A percentile compares a stretch with the other conserved stretches of the same genome.
Conservation (phyloP, 805 yeast species). For the Metschnikowia continentalis region DNA sequence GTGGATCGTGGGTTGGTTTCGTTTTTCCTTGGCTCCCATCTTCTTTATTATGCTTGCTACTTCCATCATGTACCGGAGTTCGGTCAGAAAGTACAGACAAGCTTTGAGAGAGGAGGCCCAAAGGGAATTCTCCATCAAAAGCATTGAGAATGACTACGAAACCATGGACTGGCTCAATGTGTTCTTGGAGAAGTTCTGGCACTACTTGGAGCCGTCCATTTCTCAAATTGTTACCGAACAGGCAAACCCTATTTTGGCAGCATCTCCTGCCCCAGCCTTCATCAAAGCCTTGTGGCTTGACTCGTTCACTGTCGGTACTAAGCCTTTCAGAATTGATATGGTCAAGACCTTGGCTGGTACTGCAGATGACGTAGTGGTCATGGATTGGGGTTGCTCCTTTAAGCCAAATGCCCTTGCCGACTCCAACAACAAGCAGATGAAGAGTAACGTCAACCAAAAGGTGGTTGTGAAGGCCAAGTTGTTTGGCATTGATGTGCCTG, state of each 20-base stretch:
- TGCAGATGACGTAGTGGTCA: constrained; percentile 87
- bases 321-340: constrained; percentile 88
- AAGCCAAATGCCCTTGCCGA: constrained; percentile 89
- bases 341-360: constrained; percentile 90
- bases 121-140: constrained; percentile 76
- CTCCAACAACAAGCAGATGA: constrained; percentile 77
- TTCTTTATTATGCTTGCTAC: constrained; percentile 64
- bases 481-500: constrained; percentile 82
- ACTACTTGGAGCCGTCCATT: constrained; percentile 81
- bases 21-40: constrained; percentile 75
- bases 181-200: constrained; percentile 89
- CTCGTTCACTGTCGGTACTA: constrained; percentile 87
- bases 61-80: constrained; percentile 73
- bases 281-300: constrained; percentile 81
- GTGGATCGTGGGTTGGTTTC: constrained; percentile 73
- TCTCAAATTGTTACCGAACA: constrained; percentile 82
- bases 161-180: constrained; percentile 94
- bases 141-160: constrained; percentile 85
- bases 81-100: constrained; percentile 75
- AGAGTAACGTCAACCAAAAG: constrained; percentile 78
- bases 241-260: constrained; percentile 78
- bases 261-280: constrained; percentile 75
- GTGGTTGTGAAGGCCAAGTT: constrained; percentile 70
- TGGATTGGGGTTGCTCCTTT: constrained; percentile 95
- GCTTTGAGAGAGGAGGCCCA: constrained; percentile 74